Evolutionary conservation across 441 rosid genomes (phyloP).

Genomic region (Euphorbia schlechtendalii): DNA sequence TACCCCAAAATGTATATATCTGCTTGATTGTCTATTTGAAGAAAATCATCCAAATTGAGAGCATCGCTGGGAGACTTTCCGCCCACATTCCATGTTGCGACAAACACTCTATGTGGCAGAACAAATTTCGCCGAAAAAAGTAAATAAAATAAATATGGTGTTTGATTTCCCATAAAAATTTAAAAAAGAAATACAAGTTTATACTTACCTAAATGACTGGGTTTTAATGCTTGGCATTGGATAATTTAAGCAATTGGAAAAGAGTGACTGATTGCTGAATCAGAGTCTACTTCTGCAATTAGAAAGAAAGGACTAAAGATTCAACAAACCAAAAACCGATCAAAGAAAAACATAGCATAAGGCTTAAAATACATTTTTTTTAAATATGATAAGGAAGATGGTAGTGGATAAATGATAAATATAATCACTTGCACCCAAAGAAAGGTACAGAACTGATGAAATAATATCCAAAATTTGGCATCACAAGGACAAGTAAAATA

Average conservation of each 20-base stretch:
- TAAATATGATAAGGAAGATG: conserved; percentile 9
- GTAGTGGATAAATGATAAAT: conserved; percentile 8
- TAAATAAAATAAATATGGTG: not conserved
- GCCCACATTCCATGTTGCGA: conserved; percentile 94
- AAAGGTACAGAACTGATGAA: not conserved
- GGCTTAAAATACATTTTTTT: conserved; percentile 10
- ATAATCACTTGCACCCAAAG: not conserved
- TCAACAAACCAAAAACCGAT: conserved; percentile 8
- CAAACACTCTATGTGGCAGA: conserved; percentile 46
- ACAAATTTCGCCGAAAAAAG: not conserved
- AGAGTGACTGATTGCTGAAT: conserved; percentile 38
- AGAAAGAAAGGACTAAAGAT: conserved; percentile 15
- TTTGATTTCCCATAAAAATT: not conserved
- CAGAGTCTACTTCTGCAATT: conserved; percentile 40
- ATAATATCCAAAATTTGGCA: conserved; percentile 13
- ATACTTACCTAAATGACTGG: conserved; percentile 52
- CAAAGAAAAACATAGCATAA: not conserved
- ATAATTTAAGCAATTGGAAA: conserved; percentile 29
- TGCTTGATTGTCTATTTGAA: conserved; percentile 61
- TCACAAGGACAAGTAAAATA: conserved; percentile 11
- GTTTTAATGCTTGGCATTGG: conserved; percentile 35
- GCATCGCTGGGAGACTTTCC: conserved; percentile 70
- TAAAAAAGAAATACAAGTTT: not conserved
- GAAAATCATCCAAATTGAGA: conserved; percentile 70
- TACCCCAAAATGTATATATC: conserved; percentile 91